These are phyloP conservation scores for Candida oleophila DNA, from an alignment of 805 yeast species.

Conservation along the genomic window DNA sequence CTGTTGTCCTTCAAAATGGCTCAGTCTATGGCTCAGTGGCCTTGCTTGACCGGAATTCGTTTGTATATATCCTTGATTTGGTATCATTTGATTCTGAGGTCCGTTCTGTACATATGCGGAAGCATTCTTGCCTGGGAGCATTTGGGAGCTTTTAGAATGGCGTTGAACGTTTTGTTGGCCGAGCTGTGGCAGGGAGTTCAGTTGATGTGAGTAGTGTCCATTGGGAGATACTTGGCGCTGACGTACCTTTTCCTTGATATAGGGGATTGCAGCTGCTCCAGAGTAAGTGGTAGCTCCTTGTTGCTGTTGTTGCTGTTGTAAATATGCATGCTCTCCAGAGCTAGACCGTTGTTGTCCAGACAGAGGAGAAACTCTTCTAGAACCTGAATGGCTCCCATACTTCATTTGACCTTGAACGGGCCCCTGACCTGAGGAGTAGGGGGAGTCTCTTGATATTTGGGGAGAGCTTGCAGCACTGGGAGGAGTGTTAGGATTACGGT, in stretches of 20 bases:
- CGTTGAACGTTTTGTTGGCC: not conserved
- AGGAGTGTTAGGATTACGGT: conserved; percentile 24
- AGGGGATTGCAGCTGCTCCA: not conserved
- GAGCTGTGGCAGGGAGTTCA: not conserved
- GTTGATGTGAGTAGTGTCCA: not conserved
- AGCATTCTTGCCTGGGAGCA: not conserved
- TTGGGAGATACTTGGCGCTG: conserved; percentile 3
- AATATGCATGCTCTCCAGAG: not conserved
- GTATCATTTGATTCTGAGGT: conserved; percentile 1
- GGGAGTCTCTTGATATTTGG: conserved; percentile 15
- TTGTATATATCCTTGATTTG: conserved; percentile 5
- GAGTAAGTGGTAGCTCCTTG: not conserved
- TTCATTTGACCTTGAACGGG: conserved; percentile 11
- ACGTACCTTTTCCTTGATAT: conserved; percentile 1
- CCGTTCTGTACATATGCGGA: not conserved
- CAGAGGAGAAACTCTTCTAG: conserved; percentile 1
- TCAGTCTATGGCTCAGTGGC: not conserved
- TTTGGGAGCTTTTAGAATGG: not conserved
- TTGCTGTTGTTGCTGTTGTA: not conserved
- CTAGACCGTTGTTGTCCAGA: not conserved
- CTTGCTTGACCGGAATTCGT: not conserved
- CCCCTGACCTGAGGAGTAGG: conserved; percentile 16
- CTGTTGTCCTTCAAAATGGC: not conserved
- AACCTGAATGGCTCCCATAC: conserved; percentile 1
- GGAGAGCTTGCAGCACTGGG: not conserved